Evolutionary conservation across 2,329 filamentous ascomycete species (phyloP).

Genomic region (Keithomyces neogunnii): DNA sequence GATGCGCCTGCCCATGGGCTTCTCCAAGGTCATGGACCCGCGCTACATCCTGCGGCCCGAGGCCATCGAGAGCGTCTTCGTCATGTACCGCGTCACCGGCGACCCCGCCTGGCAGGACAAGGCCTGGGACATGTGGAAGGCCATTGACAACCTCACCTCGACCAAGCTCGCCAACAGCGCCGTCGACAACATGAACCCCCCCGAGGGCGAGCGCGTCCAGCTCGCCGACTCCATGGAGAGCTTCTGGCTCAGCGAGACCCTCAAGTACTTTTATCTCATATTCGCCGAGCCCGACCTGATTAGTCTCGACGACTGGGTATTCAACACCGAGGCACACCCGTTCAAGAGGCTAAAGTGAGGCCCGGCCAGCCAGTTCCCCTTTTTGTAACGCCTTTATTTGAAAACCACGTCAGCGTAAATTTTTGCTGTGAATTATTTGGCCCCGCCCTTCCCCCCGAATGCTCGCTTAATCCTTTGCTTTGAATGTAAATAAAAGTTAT

Average conservation of each 20-base stretch:
- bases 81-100: slow-evolving; percentile 45
- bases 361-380: background rate
- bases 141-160: slow-evolving; percentile 36
- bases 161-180: slow-evolving; percentile 41
- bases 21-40: slow-evolving; percentile 46
- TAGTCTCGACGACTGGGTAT: slow-evolving; percentile 60
- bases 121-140: slow-evolving; percentile 46
- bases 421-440: too few relatives aligned
- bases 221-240: slow-evolving; percentile 55
- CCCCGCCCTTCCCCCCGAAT: too few relatives aligned
- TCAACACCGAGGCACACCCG: slow-evolving; percentile 48
- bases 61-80: slow-evolving; percentile 45
- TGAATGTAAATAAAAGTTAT: background rate
- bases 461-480: too few relatives aligned
- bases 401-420: too few relatives aligned
- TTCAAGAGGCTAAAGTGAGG: slow-evolving; percentile 17
- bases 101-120: slow-evolving; percentile 33
- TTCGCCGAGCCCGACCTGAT: slow-evolving; percentile 57
- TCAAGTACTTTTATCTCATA: slow-evolving; percentile 69
- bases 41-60: slow-evolving; percentile 45
- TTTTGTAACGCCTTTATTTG: too few relatives aligned
- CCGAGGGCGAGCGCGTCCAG: slow-evolving; percentile 18
- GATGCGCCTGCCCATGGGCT: slow-evolving; percentile 44
- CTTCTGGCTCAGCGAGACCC: slow-evolving; percentile 66
- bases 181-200: slow-evolving; percentile 29